Percentiles rank a stretch among this genome's conserved stretches.
These are phyloP conservation scores for Acer saccharum DNA, from an alignment of 345 rosid species.

Conservation along the genomic window DNA sequence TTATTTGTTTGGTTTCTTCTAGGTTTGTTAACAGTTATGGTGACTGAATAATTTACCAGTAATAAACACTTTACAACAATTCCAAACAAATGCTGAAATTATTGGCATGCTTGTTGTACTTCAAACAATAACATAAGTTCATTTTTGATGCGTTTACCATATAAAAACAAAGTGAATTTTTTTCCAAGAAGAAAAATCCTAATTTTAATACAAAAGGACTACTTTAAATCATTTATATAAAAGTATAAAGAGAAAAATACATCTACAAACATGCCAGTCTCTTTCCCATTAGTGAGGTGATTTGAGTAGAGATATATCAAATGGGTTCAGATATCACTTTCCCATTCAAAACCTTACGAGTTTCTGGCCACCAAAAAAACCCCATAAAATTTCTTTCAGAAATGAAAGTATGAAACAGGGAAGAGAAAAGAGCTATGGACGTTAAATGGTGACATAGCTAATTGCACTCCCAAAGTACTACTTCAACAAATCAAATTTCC, in stretches of 20 bases:
- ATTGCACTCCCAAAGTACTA: too few species aligned
- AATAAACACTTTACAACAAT: too few species aligned
- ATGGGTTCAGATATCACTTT: too few species aligned
- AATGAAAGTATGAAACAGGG: neutral
- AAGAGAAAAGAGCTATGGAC: neutral
- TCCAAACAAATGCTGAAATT: too few species aligned
- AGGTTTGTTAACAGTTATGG: neutral
- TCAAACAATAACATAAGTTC: too few species aligned
- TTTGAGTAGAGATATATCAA: too few species aligned
- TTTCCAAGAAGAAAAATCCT: neutral
- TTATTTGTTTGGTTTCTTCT: neutral
- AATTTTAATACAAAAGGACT: neutral
- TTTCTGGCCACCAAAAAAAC: neutral
- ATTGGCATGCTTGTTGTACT: neutral
- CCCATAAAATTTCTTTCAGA: neutral
- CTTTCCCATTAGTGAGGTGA: neutral
- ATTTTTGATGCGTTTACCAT: too few species aligned
- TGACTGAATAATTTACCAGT: neutral
- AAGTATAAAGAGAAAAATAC: too few species aligned
- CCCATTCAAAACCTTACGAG: too few species aligned
- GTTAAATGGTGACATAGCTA: neutral
- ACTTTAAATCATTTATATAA: neutral
- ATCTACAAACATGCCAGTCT: neutral
- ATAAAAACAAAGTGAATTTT: too few species aligned
- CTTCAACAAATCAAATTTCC: too few species aligned